phyloP scores from a whole-genome alignment of 1,284 basidiomycete genomes.

The Marasmius oreades region DNA sequence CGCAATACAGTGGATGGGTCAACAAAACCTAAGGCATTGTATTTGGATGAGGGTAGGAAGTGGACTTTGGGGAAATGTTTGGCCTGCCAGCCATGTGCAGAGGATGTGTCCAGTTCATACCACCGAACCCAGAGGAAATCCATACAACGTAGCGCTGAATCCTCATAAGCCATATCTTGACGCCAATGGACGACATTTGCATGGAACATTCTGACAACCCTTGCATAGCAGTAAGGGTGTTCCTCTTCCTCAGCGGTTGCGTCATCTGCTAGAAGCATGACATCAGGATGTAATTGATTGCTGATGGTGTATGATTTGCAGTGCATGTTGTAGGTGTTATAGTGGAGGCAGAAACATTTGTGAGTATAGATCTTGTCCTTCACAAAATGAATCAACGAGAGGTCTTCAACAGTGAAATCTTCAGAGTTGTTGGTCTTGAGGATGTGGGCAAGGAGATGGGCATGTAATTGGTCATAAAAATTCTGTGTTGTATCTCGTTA shows the following conservation, averaged over 20 bases:
- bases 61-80: background rate
- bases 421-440: background rate
- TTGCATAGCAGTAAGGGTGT: background rate
- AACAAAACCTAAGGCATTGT: background rate
- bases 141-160: background rate
- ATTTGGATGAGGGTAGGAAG: background rate
- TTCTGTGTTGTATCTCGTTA: background rate
- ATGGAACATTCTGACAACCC: background rate
- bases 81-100: too few relatives aligned
- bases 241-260: background rate
- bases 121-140: too few relatives aligned
- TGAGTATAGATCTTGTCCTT: conserved; percentile 18
- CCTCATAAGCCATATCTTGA: background rate
- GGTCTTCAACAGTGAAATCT: conserved; percentile 7
- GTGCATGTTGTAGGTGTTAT: conserved; percentile 14
- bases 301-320: background rate
- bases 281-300: too few relatives aligned
- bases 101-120: too few relatives aligned
- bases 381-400: conserved; percentile 7
- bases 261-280: background rate
- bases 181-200: background rate
- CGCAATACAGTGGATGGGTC: too few relatives aligned
- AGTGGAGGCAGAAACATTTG: conserved; percentile 16
- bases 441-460: background rate
- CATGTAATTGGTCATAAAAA: background rate